Percentiles rank a stretch among this genome's conserved stretches.
phyloP scores from a whole-genome alignment of 179 eudicot genomes.

The Patellifolia procumbens region DNA sequence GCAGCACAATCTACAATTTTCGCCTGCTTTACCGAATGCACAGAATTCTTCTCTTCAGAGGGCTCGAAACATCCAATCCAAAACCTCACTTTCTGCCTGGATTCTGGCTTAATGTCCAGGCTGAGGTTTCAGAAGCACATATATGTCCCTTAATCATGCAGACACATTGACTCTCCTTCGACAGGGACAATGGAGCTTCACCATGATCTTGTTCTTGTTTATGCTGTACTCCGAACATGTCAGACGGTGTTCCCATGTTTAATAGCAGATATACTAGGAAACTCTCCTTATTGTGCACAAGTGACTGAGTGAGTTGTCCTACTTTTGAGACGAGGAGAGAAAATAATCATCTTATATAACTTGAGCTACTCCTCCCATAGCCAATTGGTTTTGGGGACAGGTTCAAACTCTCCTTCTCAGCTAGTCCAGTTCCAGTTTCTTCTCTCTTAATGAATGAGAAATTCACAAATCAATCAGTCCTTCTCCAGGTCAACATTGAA shows the following conservation, averaged over 20 bases:
- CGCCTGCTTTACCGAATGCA: background rate
- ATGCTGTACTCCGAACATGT: background rate
- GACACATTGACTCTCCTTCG: background rate
- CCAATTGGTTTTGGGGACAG: too few species aligned
- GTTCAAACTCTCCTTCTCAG: too few species aligned
- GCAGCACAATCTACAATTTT: background rate
- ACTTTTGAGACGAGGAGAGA: too few species aligned
- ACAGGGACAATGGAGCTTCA: conserved; percentile 2
- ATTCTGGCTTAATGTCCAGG: too few species aligned
- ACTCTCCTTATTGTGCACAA: too few species aligned
- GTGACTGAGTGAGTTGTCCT: too few species aligned
- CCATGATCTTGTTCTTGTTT: background rate
- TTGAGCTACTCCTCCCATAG: too few species aligned
- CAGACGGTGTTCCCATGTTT: background rate
- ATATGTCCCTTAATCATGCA: background rate
- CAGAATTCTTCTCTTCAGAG: background rate
- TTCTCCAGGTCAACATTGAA: conserved; percentile 22
- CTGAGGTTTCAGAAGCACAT: background rate
- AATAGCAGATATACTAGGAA: too few species aligned
- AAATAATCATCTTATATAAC: too few species aligned
- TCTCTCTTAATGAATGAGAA: background rate
- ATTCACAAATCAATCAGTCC: background rate
- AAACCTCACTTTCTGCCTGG: background rate
- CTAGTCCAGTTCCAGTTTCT: too few species aligned
- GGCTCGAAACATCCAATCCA: background rate